These are phyloP conservation scores for Ambispora gerdemannii DNA, from an alignment of 192 early-diverging fungal species.

Conservation along the genomic window DNA sequence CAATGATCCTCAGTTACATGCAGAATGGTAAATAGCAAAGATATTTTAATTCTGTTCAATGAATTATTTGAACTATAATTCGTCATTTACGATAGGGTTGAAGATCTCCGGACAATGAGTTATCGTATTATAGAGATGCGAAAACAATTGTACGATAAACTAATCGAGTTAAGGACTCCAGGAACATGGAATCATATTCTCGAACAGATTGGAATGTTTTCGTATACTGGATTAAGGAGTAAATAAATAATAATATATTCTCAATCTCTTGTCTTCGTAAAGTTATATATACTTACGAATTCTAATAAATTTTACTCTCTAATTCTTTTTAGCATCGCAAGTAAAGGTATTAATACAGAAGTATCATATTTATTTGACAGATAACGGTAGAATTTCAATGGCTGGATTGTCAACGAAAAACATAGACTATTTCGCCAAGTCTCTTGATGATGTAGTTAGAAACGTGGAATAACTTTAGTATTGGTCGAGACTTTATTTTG, in stretches of 20 bases:
- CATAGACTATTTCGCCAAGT: slow-evolving; percentile 83
- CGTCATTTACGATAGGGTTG: slow-evolving; percentile 29
- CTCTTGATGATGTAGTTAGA: slow-evolving; percentile 89
- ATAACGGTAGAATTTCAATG: slow-evolving; percentile 94
- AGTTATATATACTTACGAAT: background rate
- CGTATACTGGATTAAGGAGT: slow-evolving; percentile 83
- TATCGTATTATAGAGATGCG: slow-evolving; percentile 91
- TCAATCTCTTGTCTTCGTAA: background rate
- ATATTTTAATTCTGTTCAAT: slow-evolving; percentile 8
- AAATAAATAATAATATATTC: slow-evolving; percentile 22
- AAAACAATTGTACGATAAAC: slow-evolving; percentile 55
- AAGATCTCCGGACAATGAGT: slow-evolving; percentile 78
- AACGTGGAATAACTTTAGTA: slow-evolving; percentile 46
- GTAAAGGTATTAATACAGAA: slow-evolving; percentile 76
- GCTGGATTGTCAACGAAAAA: slow-evolving; percentile 89
- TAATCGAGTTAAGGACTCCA: slow-evolving; percentile 76
- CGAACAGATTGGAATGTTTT: slow-evolving; percentile 99
- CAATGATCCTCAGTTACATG: slow-evolving; percentile 73
- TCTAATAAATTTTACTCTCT: background rate
- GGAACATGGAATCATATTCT: slow-evolving; percentile 95
- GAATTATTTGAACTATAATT: background rate
- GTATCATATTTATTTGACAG: slow-evolving; percentile 92
- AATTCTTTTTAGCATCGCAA: slow-evolving; percentile 52
- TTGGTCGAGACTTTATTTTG: too few relatives aligned
- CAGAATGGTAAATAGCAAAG: slow-evolving; percentile 70